Conservation (phyloP, 2,329 filamentous ascomycete species). For the Lachnellula suecica region DNA sequence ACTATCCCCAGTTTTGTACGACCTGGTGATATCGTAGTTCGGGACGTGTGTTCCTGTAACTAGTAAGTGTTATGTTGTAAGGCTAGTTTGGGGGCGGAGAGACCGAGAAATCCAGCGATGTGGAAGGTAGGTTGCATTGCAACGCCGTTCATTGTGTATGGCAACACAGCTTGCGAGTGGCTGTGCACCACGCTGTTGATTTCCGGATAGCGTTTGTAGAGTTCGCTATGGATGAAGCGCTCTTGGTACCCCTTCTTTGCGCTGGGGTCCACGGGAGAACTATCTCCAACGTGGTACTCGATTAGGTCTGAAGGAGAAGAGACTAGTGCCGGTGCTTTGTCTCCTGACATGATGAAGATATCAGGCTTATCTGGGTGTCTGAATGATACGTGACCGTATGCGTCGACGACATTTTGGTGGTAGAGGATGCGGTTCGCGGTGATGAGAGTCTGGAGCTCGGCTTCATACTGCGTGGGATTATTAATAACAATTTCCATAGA, state of each 20-base stretch:
- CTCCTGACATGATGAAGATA: slow-evolving; percentile 43
- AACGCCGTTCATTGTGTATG: slow-evolving; percentile 41
- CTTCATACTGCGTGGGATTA: background rate
- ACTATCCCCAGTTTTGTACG: slow-evolving; percentile 27
- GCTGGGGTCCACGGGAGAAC: slow-evolving; percentile 38
- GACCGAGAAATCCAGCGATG: slow-evolving; percentile 41
- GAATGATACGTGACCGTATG: slow-evolving; percentile 54
- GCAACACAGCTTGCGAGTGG: slow-evolving; percentile 42
- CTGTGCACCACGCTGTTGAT: slow-evolving; percentile 44
- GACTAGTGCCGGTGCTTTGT: slow-evolving; percentile 48
- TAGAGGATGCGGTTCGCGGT: slow-evolving; percentile 52
- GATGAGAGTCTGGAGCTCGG: slow-evolving; percentile 35
- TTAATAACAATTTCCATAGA: background rate
- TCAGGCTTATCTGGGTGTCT: slow-evolving; percentile 46
- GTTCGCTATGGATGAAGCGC: slow-evolving; percentile 46
- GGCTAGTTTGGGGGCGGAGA: background rate
- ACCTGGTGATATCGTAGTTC: slow-evolving; percentile 34
- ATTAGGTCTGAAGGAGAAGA: slow-evolving; percentile 44
- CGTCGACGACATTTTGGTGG: slow-evolving; percentile 49
- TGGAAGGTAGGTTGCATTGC: slow-evolving; percentile 42
- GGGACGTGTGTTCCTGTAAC: slow-evolving; percentile 27
- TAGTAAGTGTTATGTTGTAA: background rate
- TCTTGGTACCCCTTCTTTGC: slow-evolving; percentile 42
- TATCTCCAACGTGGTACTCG: slow-evolving; percentile 43
- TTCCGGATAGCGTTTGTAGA: slow-evolving; percentile 40